These are phyloP conservation scores for Eimeria acervulina DNA, from an alignment of 169 alveolate genomes.

Conservation along the genomic window DNA sequence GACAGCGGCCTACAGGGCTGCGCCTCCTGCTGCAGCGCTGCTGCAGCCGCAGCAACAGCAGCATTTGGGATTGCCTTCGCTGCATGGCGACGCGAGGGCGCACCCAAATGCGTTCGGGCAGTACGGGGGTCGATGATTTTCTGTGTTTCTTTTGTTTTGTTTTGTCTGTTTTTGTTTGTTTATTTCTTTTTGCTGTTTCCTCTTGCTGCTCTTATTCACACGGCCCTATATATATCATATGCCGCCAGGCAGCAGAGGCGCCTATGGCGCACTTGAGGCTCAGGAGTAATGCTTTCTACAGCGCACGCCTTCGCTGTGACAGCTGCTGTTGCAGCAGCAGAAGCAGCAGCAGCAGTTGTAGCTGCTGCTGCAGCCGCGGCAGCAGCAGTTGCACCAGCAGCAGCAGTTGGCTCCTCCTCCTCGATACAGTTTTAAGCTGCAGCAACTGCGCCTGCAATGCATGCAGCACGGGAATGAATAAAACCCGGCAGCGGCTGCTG, in stretches of 20 bases:
- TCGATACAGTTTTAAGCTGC: not conserved
- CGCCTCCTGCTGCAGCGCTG: not conserved
- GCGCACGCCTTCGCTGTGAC: not conserved
- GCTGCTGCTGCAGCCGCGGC: constrained; percentile 15
- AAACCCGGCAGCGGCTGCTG: not conserved
- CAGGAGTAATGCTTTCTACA: not conserved
- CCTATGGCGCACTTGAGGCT: too few species aligned
- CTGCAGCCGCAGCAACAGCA: constrained; percentile 45
- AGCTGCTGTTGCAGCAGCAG: not conserved
- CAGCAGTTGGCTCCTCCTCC: not conserved
- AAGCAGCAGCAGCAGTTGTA: not conserved
- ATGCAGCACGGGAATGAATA: not conserved
- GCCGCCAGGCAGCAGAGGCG: not conserved
- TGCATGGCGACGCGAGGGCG: not conserved
- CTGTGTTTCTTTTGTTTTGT: not conserved
- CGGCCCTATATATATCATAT: too few species aligned
- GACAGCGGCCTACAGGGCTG: not conserved
- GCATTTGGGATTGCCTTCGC: not conserved
- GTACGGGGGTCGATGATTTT: not conserved
- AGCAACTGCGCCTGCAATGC: not conserved
- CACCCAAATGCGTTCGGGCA: not conserved
- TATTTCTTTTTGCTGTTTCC: not conserved
- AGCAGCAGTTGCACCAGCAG: not conserved
- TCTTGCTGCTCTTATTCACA: not conserved
- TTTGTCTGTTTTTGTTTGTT: not conserved